phyloP scores from a whole-genome alignment of 2,329 filamentous ascomycete genomes.

The Neoarthrinium moseri region DNA sequence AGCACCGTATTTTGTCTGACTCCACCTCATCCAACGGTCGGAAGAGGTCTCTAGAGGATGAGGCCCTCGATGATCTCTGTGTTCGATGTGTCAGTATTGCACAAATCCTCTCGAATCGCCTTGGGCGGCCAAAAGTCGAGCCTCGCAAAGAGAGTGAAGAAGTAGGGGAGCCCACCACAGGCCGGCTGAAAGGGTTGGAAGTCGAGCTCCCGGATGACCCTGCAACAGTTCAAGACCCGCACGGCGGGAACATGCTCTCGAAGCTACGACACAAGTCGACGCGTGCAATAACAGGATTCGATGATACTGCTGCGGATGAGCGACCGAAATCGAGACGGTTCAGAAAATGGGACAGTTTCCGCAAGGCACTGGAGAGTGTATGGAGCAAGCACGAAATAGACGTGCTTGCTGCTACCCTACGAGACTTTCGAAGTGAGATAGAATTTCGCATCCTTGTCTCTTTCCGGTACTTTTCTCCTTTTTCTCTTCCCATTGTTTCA shows the following conservation, averaged over 20 bases:
- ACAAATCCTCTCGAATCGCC: background rate
- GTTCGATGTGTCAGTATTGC: background rate
- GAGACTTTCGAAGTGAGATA: background rate
- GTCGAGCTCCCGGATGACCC: background rate
- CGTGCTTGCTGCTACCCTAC: background rate
- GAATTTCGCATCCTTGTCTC: slow-evolving; percentile 3
- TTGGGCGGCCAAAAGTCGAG: background rate
- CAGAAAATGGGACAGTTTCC: slow-evolving; percentile 1
- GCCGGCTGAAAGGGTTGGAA: background rate
- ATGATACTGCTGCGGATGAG: background rate
- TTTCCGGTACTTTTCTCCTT: slow-evolving; percentile 1
- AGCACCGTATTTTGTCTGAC: background rate
- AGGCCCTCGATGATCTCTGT: background rate
- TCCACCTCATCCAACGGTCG: background rate
- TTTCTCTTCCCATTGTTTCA: too few relatives aligned
- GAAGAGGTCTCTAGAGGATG: background rate
- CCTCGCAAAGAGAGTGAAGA: background rate
- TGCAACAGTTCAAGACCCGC: background rate
- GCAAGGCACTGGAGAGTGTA: background rate
- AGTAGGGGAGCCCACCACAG: too few relatives aligned
- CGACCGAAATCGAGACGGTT: background rate
- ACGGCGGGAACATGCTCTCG: background rate
- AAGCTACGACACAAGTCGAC: too few relatives aligned
- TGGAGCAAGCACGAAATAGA: slow-evolving; percentile 7
- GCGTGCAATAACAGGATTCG: background rate